These are phyloP conservation scores for Aspergillus tanneri DNA, from an alignment of 2,329 filamentous ascomycete genomes.

Conservation along the genomic window DNA sequence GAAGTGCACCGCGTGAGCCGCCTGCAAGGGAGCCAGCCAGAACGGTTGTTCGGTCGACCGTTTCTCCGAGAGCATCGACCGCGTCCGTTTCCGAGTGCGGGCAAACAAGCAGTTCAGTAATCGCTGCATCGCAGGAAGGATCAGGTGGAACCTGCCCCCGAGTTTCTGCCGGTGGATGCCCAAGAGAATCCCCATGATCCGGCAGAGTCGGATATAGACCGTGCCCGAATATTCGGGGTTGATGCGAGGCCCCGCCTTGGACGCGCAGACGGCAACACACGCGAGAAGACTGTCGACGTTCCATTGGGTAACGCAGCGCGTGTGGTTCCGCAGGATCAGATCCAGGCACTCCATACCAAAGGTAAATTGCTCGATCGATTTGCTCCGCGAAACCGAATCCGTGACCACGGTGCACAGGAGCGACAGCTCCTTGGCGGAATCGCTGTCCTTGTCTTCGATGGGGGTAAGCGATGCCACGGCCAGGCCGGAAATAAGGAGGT, in stretches of 20 bases:
- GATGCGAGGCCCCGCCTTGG: conserved; percentile 36
- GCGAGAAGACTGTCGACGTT: conserved; percentile 46
- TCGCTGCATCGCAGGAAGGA: conserved; percentile 55
- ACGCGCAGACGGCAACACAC: conserved; percentile 37
- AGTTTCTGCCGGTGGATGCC: conserved; percentile 59
- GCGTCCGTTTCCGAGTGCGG: conserved; percentile 40
- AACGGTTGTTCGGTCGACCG: conserved; percentile 27
- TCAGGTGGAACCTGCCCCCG: conserved; percentile 60
- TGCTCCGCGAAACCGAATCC: conserved; percentile 30
- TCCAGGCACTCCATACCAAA: conserved; percentile 42
- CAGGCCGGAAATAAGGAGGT: conserved; percentile 38
- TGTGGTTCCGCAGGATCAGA: conserved; percentile 41
- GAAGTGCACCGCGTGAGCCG: conserved; percentile 51
- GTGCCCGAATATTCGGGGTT: conserved; percentile 34
- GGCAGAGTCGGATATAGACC: conserved; percentile 56
- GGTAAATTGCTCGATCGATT: conserved; percentile 40
- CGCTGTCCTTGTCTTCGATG: conserved; percentile 40
- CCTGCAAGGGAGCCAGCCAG: conserved; percentile 38
- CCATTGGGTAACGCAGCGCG: conserved; percentile 45
- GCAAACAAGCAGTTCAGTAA: conserved; percentile 58
- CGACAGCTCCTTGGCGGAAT: conserved; percentile 36
- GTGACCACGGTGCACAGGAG: conserved; percentile 37
- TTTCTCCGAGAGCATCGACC: conserved; percentile 27
- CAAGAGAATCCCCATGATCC: conserved; percentile 53
- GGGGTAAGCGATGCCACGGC: conserved; percentile 34